Base-by-base conservation (phyloP, 2,329 filamentous ascomycete genomes). In the Amauroascus niger region DNA sequence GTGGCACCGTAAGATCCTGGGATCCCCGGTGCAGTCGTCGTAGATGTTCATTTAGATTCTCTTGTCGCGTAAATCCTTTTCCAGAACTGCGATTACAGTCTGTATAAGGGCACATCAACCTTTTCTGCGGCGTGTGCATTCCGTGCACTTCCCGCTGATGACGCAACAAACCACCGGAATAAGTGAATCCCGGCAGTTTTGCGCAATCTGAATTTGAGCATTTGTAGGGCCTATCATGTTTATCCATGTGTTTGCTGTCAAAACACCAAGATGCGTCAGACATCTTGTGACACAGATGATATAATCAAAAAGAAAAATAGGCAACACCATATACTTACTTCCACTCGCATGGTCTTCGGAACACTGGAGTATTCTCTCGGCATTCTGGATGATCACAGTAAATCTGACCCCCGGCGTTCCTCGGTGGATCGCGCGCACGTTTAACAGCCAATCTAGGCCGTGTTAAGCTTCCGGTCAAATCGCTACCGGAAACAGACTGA, bases 131-230 rank as follows among this genome's bases (percentile, higher is more conserved):
- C 53, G 88, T 87, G 63, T 95, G 86, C 71, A 91, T 88, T 68
- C 84, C 83, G 69, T 97, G 91, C 0, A 97, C 91, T 70, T 97
- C 91, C 58, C 91, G 84, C 70, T 95, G 86, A 71, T 97, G 91
- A 44, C 91, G 80, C 16, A 95, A 73, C 0, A 97, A 80, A 2
- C 91, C 91, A 14, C 91, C 91, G 0, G 87, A 91, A 67, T 97
- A 97, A 0, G 91, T 97, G 69, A 97, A 97, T 1, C 91, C 91
- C 50, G 87, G 87, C 0, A 95, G 79, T 64, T 95, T 95, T 64
- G 91, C 88, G 69, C 91, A 96, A 35, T 86, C 86, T n/a, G 81
- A 78, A 41, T 85, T 83, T 20, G 75, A 77, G 69, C 91, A 97
- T 63, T 89, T 87, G 67, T 96, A 97, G 1, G 91, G 91, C 11